Evolutionary conservation across 768 basidiomycete genomes (phyloP), one percentile per base, ranked within the genome.

Genomic region (Pulveroboletus sp.): DNA sequence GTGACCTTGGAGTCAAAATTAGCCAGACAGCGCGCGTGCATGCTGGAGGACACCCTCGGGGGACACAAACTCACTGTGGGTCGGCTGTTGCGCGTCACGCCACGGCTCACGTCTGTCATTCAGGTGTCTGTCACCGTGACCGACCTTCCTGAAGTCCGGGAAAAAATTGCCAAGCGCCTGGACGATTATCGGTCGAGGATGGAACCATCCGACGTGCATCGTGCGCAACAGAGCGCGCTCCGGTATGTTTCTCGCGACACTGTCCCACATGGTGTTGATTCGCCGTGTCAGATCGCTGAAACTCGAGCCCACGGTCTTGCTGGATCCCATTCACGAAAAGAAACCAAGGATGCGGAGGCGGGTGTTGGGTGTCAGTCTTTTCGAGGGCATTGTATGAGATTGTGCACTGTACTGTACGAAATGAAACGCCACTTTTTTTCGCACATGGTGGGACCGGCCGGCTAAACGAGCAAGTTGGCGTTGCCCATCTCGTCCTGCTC

Each of bases 31-130:
- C 67, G 57, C 38, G 84, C 83, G 12, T 59, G 82, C 42, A 48
- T 52, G 11, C 56, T 76, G 21, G 66, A 73, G 44, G 74, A 72
- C 0, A 58, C 50, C 6, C 59, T 84, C 25, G 59, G 65, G 8
- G 76, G 71, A 10, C 63, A 60, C 42, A 44, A 62, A 38, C 60
- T 82, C 16, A 61, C 73, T 23, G 82, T 81, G 59, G 46, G 74
- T 67, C 5, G 27, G 29, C 25, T 23, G 6, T 50, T 40, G 52
- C 8, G 23, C 29, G 6, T 23, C 39, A 5, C 9, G 9, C n/a
- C 17, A 5, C 16, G 14, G 17, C 31, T 53, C 21, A 27, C 45
- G 11, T 16, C 16, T 20, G 20, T 31, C 17, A n/a, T 51, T 14
- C 25, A 69, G 68, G 62, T 66, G 39, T 62, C 57, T n/a, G 17